A percentile compares a stretch with the other conserved stretches of the same genome.
Conservation (phyloP, 2,329 filamentous ascomycete species). For the Aspergillaceae sp. region DNA sequence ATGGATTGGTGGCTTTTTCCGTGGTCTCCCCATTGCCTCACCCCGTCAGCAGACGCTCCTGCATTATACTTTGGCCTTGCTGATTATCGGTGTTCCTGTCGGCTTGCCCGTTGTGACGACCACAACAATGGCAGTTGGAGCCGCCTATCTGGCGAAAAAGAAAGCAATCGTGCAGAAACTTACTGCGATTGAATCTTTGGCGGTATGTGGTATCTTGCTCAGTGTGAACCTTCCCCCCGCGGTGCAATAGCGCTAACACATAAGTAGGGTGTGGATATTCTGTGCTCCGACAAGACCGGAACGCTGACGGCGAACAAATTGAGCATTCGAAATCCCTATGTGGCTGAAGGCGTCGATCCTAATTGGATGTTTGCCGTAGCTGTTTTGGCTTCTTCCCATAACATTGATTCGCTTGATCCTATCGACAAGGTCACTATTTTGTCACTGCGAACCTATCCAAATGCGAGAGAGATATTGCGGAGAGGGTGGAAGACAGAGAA, state of each 20-base stretch:
- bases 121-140: constrained; percentile 67
- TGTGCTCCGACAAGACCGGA: constrained; percentile 76
- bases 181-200: constrained; percentile 67
- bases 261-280: constrained; percentile 56
- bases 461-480: constrained; percentile 64
- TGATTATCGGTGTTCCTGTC: constrained; percentile 74
- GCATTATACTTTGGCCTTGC: constrained; percentile 59
- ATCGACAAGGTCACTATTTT: constrained; percentile 74
- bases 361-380: constrained; percentile 81
- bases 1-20: constrained; percentile 75
- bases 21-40: constrained; percentile 51
- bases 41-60: constrained; percentile 55
- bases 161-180: constrained; percentile 74
- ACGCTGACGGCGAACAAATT: constrained; percentile 58
- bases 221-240: too few relatives aligned
- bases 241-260: constrained; percentile 6
- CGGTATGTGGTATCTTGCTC: constrained; percentile 32
- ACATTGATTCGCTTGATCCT: constrained; percentile 66
- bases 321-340: constrained; percentile 67
- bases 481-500: constrained; percentile 68
- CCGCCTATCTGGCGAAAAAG: constrained; percentile 67
- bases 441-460: constrained; percentile 64
- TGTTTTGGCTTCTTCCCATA: constrained; percentile 67
- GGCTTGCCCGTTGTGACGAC: constrained; percentile 72
- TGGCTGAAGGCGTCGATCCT: constrained; percentile 66